phyloP scores from a whole-genome alignment of 2,329 filamentous ascomycete species.

The Calonectria honghensis region DNA sequence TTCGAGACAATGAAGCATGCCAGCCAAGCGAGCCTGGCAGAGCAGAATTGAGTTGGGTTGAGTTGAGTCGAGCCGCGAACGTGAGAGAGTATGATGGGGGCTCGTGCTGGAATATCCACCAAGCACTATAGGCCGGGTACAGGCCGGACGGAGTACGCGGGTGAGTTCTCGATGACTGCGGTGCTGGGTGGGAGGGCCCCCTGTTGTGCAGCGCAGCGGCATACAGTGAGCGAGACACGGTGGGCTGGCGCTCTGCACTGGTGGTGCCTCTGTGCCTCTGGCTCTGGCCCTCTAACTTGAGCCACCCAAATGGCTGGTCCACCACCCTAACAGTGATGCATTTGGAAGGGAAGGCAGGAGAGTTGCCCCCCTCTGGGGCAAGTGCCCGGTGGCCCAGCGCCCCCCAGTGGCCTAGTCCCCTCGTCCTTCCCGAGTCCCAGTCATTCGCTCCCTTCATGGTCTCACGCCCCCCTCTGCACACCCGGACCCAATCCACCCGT shows the following conservation, averaged over 20 bases:
- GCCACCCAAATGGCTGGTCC: conserved; percentile 29
- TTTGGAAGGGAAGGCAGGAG: conserved; percentile 25
- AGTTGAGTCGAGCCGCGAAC: neutral
- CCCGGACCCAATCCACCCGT: conserved; percentile 42
- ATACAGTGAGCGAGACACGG: conserved; percentile 22
- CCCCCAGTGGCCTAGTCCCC: conserved; percentile 19
- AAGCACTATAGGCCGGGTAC: neutral
- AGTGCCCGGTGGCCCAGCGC: conserved; percentile 23
- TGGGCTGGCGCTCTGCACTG: conserved; percentile 1
- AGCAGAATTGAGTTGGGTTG: neutral
- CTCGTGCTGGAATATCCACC: neutral
- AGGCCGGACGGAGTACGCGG: conserved; percentile 19
- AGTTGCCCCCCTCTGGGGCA: conserved; percentile 36
- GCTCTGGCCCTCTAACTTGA: conserved; percentile 30
- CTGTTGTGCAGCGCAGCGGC: neutral
- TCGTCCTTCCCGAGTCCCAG: conserved; percentile 34
- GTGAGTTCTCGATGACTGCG: conserved; percentile 2
- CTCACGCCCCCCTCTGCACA: conserved; percentile 35
- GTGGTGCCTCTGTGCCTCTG: conserved; percentile 33
- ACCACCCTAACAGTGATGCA: conserved; percentile 21
- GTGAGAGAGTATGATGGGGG: neutral
- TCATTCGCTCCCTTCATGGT: conserved; percentile 15
- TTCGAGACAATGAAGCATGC: conserved; percentile 15
- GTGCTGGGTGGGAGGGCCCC: neutral
- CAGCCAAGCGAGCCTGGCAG: neutral